These are phyloP conservation scores for Cenchrus fungigraminus DNA, from an alignment of 176 grass and related monocot species.

Conservation along the genomic window DNA sequence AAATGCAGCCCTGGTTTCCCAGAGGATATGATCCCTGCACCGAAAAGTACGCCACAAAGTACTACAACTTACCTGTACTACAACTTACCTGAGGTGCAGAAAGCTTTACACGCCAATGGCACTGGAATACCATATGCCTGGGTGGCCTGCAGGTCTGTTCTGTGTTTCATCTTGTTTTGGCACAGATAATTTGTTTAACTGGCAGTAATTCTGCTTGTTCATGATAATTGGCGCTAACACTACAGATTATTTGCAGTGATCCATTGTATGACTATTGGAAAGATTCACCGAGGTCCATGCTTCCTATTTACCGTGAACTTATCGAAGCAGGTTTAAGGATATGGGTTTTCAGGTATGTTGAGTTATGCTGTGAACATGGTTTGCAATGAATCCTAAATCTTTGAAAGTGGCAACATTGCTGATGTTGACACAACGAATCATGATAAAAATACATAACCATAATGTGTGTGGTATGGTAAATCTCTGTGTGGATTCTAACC, in stretches of 20 bases:
- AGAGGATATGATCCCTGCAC: constrained; percentile 96
- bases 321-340: constrained; percentile 69
- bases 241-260: constrained; percentile 41
- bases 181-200: background rate
- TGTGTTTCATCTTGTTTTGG: constrained; percentile 18
- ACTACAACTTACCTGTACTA: constrained; percentile 57
- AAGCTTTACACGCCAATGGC: constrained; percentile 81
- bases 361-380: constrained; percentile 2
- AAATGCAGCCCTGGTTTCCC: constrained; percentile 76
- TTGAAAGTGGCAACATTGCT: background rate
- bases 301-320: constrained; percentile 81
- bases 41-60: constrained; percentile 68
- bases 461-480: background rate
- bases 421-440: constrained; percentile 1
- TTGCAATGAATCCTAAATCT: background rate
- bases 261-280: constrained; percentile 51
- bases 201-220: background rate
- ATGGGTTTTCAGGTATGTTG: constrained; percentile 83
- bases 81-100: constrained; percentile 69
- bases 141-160: constrained; percentile 71
- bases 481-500: background rate
- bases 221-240: background rate
- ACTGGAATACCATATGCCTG: constrained; percentile 74
- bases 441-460: background rate
- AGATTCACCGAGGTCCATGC: constrained; percentile 77